A percentile compares a stretch with the other conserved stretches of the same genome.
Conservation (phyloP, 768 basidiomycete species). For the Lactifluus rugatus region DNA sequence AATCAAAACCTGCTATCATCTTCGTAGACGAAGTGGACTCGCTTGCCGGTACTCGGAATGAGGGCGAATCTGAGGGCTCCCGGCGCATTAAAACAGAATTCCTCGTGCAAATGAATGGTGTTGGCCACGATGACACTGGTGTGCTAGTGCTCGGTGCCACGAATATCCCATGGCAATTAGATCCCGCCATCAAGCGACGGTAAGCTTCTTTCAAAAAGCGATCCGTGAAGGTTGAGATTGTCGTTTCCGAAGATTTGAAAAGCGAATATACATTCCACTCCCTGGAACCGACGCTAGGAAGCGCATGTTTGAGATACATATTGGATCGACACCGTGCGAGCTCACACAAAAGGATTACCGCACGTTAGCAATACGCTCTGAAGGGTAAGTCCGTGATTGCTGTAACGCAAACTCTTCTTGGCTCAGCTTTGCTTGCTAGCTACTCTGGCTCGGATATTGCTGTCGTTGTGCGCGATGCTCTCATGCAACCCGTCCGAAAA, state of each 20-base stretch:
- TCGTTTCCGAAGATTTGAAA: slow-evolving; percentile 63
- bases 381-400: slow-evolving; percentile 44
- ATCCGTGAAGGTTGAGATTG: background rate
- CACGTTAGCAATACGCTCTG: slow-evolving; percentile 72
- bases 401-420: background rate
- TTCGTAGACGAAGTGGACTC: slow-evolving; percentile 99
- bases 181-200: slow-evolving; percentile 95
- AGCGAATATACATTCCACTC: slow-evolving; percentile 96
- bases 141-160: slow-evolving; percentile 95
- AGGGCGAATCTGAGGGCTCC: slow-evolving; percentile 97
- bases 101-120: slow-evolving; percentile 97
- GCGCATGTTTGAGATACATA: slow-evolving; percentile 95
- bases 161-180: slow-evolving; percentile 97
- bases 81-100: slow-evolving; percentile 97
- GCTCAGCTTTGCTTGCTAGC: slow-evolving; percentile 25
- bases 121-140: slow-evolving; percentile 94
- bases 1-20: slow-evolving; percentile 94
- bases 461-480: slow-evolving; percentile 86
- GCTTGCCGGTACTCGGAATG: slow-evolving; percentile 85
- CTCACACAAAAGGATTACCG: slow-evolving; percentile 72
- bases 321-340: slow-evolving; percentile 86
- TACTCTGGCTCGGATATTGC: slow-evolving; percentile 95
- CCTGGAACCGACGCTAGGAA: slow-evolving; percentile 86
- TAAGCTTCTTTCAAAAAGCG: slow-evolving; percentile 26
- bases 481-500: slow-evolving; percentile 98